Conservation (phyloP, 441 rosid genomes). For the Corymbia calophylla region DNA sequence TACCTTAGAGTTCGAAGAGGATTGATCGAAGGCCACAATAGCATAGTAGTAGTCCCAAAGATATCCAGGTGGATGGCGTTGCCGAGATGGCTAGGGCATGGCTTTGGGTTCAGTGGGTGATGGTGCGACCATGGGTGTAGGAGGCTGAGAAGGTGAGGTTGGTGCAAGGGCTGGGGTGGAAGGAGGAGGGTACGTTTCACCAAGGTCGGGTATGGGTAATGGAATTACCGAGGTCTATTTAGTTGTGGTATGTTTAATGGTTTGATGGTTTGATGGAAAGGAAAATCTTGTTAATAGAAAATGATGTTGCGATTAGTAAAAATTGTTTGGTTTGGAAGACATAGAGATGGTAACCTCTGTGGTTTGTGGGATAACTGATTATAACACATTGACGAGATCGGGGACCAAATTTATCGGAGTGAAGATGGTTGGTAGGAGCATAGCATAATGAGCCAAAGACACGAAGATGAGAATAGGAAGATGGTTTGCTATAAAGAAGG, state of each 20-base stretch:
- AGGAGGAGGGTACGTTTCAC: too few species aligned
- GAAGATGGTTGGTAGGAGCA: neutral
- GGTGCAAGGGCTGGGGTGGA: too few species aligned
- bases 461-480: too few species aligned
- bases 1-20: too few species aligned
- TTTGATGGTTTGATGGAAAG: neutral
- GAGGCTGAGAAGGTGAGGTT: too few species aligned
- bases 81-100: too few species aligned
- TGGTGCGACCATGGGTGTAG: too few species aligned
- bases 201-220: too few species aligned
- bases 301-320: neutral
- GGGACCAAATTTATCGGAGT: neutral
- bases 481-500: too few species aligned
- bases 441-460: neutral
- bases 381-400: neutral
- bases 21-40: too few species aligned
- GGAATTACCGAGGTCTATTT: accelerated
- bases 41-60: accelerated
- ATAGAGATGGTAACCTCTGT: neutral
- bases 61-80: accelerated
- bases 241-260: too few species aligned
- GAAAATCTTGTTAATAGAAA: neutral
- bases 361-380: neutral
- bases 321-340: neutral
- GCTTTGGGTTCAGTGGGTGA: too few species aligned